Conservation (phyloP, 2,329 filamentous ascomycete species). For the Neonectria coccinea region DNA sequence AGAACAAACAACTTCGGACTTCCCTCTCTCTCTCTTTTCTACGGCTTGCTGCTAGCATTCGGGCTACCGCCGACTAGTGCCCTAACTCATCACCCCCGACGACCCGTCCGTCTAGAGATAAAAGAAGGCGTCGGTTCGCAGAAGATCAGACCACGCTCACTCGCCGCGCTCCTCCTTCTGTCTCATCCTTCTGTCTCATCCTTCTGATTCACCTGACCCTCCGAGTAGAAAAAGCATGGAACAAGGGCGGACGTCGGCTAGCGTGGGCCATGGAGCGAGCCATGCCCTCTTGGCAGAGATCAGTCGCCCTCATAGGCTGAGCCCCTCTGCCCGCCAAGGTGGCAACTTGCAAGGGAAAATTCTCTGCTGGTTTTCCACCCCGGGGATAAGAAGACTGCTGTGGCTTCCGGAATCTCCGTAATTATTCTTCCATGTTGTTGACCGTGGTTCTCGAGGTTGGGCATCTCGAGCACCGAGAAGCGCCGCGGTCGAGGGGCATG, state of each 20-base stretch:
- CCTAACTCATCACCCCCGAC: not conserved
- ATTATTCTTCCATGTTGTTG: not conserved
- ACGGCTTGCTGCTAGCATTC: not conserved
- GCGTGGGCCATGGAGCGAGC: constrained; percentile 13
- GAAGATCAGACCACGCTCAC: constrained; percentile 15
- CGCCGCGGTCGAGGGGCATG: not conserved
- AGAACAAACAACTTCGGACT: not conserved
- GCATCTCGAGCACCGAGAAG: not conserved
- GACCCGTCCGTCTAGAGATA: not conserved
- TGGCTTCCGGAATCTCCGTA: not conserved
- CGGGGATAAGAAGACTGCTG: not conserved
- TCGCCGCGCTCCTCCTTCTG: not conserved
- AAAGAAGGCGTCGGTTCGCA: not conserved
- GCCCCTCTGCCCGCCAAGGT: not conserved
- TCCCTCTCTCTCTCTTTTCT: too few relatives aligned
- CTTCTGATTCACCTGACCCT: constrained; percentile 20
- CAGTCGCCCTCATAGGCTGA: constrained; percentile 12
- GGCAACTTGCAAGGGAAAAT: constrained; percentile 3
- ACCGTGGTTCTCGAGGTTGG: not conserved
- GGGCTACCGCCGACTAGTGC: not conserved
- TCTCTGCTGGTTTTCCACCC: constrained; percentile 3
- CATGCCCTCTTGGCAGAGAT: constrained; percentile 20
- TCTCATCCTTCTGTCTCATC: constrained; percentile 9
- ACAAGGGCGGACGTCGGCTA: constrained; percentile 21
- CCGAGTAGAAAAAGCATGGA: constrained; percentile 20